Evolutionary conservation across 495 filamentous ascomycete genomes (phyloP).

Genomic region (Lepraria neglecta): DNA sequence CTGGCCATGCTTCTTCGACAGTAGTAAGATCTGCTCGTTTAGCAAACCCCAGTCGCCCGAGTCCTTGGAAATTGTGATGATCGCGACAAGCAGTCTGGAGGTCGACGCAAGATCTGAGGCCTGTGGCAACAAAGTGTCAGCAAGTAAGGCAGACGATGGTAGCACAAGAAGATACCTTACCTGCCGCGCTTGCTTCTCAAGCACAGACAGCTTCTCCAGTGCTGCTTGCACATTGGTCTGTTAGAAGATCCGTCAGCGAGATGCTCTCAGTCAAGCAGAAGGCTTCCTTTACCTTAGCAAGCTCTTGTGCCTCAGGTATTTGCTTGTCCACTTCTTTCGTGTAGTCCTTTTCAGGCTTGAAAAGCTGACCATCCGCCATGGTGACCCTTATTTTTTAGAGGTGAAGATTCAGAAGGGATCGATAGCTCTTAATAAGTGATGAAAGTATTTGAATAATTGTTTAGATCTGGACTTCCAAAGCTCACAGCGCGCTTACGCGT

Average conservation of each 20-base stretch:
- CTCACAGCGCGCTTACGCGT: slow-evolving; percentile 9
- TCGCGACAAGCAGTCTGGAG: slow-evolving; percentile 74
- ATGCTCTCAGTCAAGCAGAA: not conserved
- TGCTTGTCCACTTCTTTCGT: slow-evolving; percentile 87
- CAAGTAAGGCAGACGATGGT: not conserved
- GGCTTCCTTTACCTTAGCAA: slow-evolving; percentile 62
- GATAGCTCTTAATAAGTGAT: not conserved
- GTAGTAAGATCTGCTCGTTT: slow-evolving; percentile 89
- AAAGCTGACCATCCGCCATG: slow-evolving; percentile 54
- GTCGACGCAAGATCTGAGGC: slow-evolving; percentile 93
- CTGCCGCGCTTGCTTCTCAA: slow-evolving; percentile 97
- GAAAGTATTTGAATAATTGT: not conserved
- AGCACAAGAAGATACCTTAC: slow-evolving; percentile 41
- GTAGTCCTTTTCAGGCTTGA: slow-evolving; percentile 71
- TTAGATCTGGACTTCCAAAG: not conserved
- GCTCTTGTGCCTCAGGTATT: slow-evolving; percentile 79
- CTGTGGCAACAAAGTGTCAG: slow-evolving; percentile 38
- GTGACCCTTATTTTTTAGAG: not conserved
- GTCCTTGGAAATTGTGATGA: slow-evolving; percentile 92
- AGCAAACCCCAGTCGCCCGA: slow-evolving; percentile 85
- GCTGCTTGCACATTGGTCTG: slow-evolving; percentile 75
- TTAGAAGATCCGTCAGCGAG: slow-evolving; percentile 19
- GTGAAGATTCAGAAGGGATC: not conserved
- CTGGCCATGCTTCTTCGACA: slow-evolving; percentile 99
- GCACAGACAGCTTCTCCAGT: slow-evolving; percentile 80